Evolutionary conservation across 495 filamentous ascomycete genomes (phyloP).

Genomic region (Tetracladium setigerum): DNA sequence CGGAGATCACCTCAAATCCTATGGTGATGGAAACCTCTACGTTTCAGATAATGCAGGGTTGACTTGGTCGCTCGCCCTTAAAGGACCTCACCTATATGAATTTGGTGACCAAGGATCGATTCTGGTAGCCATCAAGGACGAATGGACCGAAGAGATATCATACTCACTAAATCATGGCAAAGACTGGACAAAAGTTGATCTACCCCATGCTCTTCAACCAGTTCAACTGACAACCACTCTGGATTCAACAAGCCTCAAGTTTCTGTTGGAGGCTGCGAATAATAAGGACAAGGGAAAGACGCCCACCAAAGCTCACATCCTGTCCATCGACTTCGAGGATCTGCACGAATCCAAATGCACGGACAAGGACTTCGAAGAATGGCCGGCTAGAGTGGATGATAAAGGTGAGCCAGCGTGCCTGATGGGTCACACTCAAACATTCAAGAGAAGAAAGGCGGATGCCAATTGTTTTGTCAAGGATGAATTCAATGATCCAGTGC

Average conservation of each 20-base stretch:
- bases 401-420: slow-evolving; percentile 77
- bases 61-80: slow-evolving; percentile 66
- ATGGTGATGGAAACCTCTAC: slow-evolving; percentile 66
- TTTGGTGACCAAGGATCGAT: slow-evolving; percentile 89
- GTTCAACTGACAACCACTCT: slow-evolving; percentile 72
- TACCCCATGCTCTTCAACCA: slow-evolving; percentile 56
- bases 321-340: slow-evolving; percentile 73
- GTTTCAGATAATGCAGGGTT: slow-evolving; percentile 87
- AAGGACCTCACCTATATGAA: slow-evolving; percentile 89
- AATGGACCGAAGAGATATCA: slow-evolving; percentile 52
- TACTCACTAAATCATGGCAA: slow-evolving; percentile 88
- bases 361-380: slow-evolving; percentile 74
- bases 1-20: slow-evolving; percentile 60
- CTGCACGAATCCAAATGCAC: slow-evolving; percentile 75
- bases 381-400: slow-evolving; percentile 75
- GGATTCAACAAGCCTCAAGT: slow-evolving; percentile 86
- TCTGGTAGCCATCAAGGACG: slow-evolving; percentile 70
- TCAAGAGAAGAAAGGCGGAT: slow-evolving; percentile 70
- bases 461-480: slow-evolving; percentile 83
- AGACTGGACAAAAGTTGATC: slow-evolving; percentile 58
- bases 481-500: slow-evolving; percentile 66
- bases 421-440: slow-evolving; percentile 91
- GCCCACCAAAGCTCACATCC: slow-evolving; percentile 43
- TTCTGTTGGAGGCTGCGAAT: slow-evolving; percentile 56
- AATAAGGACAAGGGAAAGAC: slow-evolving; percentile 37